A percentile compares a stretch with the other conserved stretches of the same genome.
Evolutionary conservation across 2,329 filamentous ascomycete genomes (phyloP).

Genomic region (Teratosphaeria destructans): DNA sequence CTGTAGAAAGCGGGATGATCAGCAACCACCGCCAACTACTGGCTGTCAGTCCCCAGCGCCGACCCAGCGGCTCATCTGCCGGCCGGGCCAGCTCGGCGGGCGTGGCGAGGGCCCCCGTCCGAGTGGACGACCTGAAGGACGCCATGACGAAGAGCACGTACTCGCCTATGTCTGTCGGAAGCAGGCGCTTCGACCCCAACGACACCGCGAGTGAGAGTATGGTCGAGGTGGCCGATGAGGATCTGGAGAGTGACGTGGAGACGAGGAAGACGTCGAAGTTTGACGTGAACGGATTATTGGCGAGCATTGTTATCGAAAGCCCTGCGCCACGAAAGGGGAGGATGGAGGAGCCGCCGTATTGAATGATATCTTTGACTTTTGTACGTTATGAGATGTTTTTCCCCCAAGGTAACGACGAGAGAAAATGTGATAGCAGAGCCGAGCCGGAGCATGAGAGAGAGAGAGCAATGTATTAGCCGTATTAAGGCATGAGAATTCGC

Average conservation of each 20-base stretch:
- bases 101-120: constrained; percentile 25
- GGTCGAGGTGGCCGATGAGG: constrained; percentile 30
- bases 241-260: neutral
- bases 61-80: constrained; percentile 30
- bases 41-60: constrained; percentile 9
- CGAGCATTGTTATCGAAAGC: neutral
- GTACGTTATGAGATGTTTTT: neutral
- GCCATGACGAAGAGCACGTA: constrained; percentile 29
- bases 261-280: neutral
- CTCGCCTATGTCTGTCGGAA: neutral
- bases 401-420: neutral
- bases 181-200: constrained; percentile 26
- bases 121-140: constrained; percentile 38
- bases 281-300: neutral
- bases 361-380: neutral
- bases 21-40: constrained; percentile 17
- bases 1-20: neutral
- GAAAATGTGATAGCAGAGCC: neutral
- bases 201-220: constrained; percentile 55
- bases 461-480: neutral
- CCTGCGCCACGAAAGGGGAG: neutral
- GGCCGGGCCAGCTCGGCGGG: constrained; percentile 38
- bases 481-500: neutral
- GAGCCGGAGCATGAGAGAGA: neutral
- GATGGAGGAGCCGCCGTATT: neutral